Conservation (phyloP, 495 filamentous ascomycete species). For the Aspergillus steynii region DNA sequence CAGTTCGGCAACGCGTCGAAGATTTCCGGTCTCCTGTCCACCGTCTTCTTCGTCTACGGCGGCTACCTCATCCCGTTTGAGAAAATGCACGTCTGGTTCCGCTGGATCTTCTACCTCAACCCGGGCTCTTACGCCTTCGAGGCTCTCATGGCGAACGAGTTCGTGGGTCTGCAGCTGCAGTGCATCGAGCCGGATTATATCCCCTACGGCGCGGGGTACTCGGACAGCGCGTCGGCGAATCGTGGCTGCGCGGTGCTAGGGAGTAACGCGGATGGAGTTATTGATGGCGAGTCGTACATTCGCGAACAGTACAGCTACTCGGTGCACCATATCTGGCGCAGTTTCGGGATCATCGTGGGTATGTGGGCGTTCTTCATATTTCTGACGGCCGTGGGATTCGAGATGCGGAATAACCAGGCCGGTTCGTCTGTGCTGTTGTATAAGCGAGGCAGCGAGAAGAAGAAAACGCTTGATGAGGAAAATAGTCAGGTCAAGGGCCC, state of each 20-base stretch:
- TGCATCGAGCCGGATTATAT: slow-evolving; percentile 68
- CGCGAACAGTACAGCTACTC: slow-evolving; percentile 63
- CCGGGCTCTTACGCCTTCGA: slow-evolving; percentile 88
- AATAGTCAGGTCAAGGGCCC: slow-evolving; percentile 12
- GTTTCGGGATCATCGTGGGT: slow-evolving; percentile 75
- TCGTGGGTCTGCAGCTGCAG: slow-evolving; percentile 72
- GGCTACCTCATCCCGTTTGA: slow-evolving; percentile 81
- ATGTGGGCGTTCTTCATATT: slow-evolving; percentile 73
- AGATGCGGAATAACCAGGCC: slow-evolving; percentile 60
- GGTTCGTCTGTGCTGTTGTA: slow-evolving; percentile 64
- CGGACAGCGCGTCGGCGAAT: slow-evolving; percentile 58
- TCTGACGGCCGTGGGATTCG: slow-evolving; percentile 64
- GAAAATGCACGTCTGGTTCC: slow-evolving; percentile 78
- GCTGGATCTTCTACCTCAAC: slow-evolving; percentile 89
- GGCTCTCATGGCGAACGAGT: slow-evolving; percentile 89
- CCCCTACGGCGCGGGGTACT: slow-evolving; percentile 60
- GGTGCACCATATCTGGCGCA: slow-evolving; percentile 67
- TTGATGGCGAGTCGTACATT: slow-evolving; percentile 66
- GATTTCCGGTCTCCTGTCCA: slow-evolving; percentile 73
- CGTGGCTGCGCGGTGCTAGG: slow-evolving; percentile 74
- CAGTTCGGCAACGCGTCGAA: slow-evolving; percentile 85
- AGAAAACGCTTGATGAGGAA: slow-evolving; percentile 29
- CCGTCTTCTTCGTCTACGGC: slow-evolving; percentile 75
- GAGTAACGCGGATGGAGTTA: slow-evolving; percentile 53
- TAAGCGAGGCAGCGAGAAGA: slow-evolving; percentile 52